These are phyloP conservation scores for Quercus robur DNA, from an alignment of 306 rosid genomes.

Conservation along the genomic window DNA sequence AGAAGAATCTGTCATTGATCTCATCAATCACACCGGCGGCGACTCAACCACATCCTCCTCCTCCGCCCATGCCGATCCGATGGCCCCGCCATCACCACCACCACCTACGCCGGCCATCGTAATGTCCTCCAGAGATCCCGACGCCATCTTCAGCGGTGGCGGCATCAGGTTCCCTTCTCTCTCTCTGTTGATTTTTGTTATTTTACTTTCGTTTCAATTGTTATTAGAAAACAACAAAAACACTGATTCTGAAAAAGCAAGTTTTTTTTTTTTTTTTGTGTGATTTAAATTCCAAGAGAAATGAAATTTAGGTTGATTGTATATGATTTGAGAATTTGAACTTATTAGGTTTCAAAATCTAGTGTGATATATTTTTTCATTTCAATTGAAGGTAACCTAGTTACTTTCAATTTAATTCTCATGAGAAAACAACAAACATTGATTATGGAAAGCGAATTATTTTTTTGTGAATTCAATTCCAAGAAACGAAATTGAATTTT, in stretches of 20 bases:
- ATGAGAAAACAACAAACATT: too few species aligned
- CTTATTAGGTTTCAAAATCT: too few species aligned
- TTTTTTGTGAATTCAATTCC: too few species aligned
- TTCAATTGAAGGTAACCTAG: too few species aligned
- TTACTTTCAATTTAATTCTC: too few species aligned
- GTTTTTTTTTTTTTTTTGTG: not conserved
- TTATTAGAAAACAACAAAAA: not conserved
- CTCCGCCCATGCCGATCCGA: slow-evolving; percentile 14
- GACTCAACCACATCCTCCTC: not conserved
- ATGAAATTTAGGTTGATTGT: too few species aligned
- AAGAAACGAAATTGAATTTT: too few species aligned
- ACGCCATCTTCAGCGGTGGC: slow-evolving; percentile 73
- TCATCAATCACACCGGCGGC: not conserved
- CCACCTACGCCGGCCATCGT: slow-evolving; percentile 24
- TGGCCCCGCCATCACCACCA: slow-evolving; percentile 16
- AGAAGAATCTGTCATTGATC: not conserved
- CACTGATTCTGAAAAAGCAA: not conserved
- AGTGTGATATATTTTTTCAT: too few species aligned
- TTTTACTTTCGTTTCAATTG: not conserved
- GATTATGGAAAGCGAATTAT: too few species aligned
- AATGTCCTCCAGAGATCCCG: slow-evolving; percentile 57
- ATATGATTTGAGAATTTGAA: too few species aligned
- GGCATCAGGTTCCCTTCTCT: slow-evolving; percentile 54
- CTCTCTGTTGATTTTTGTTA: not conserved
- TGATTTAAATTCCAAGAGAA: not conserved